These are phyloP conservation scores for Neurospora tetraspora DNA, from an alignment of 495 filamentous ascomycete species.

Conservation along the genomic window DNA sequence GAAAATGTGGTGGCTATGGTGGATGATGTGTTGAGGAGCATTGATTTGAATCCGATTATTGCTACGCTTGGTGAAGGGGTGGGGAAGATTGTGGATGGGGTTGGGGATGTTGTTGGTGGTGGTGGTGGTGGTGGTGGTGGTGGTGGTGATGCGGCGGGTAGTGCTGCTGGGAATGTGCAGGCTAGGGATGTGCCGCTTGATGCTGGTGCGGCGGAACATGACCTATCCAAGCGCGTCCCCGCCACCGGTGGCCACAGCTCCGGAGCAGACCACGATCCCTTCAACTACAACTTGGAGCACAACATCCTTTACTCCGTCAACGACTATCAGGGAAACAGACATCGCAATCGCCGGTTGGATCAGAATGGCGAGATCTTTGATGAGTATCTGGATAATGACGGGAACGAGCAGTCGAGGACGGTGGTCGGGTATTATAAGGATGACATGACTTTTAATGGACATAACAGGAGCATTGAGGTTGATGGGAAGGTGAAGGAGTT, in stretches of 20 bases:
- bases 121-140: not conserved
- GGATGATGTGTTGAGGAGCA: constrained; percentile 37
- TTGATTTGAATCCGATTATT: constrained; percentile 49
- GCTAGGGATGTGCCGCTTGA: not conserved
- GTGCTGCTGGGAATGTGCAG: not conserved
- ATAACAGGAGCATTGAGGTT: constrained; percentile 35
- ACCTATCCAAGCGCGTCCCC: constrained; percentile 13
- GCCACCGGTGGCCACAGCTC: not conserved
- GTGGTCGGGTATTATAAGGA: constrained; percentile 37
- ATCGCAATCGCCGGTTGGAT: constrained; percentile 45
- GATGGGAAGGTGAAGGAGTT: constrained; percentile 38
- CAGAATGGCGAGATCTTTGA: constrained; percentile 46
- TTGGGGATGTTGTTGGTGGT: constrained; percentile 17
- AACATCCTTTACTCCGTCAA: constrained; percentile 47
- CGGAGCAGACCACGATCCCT: constrained; percentile 13
- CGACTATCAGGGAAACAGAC: constrained; percentile 43
- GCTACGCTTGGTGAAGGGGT: constrained; percentile 41
- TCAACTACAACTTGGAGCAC: constrained; percentile 34
- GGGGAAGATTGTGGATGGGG: constrained; percentile 35
- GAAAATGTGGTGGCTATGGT: constrained; percentile 48
- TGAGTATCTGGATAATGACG: constrained; percentile 42
- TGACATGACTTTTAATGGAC: constrained; percentile 45
- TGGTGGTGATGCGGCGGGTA: not conserved
- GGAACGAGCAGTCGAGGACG: constrained; percentile 26
- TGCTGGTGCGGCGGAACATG: not conserved